Evolutionary conservation across 371 early-diverging fungal species (phyloP), one percentile per base, ranked within the genome.

Genomic region (Mortierella polycephala): DNA sequence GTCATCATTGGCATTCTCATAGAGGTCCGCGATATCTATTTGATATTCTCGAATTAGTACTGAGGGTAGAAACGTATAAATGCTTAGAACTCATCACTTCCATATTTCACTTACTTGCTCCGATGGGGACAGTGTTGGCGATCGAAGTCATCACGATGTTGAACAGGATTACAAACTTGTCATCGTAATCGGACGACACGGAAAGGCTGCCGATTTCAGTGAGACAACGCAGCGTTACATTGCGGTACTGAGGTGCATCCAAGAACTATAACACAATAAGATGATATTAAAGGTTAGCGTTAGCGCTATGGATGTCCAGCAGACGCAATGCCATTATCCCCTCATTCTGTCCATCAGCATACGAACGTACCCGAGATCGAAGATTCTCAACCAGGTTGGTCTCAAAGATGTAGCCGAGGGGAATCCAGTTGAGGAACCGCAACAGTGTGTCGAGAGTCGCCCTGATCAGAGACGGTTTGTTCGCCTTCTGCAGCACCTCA

Each of bases 381-480:
- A 98, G 86, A 39, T 91, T 91, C 58, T 92, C 94, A 41, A 99
- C 96, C 46, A 99, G 83, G 73, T 94, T 91, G 16, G 96, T 98
- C 80, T 98, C 95, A 73, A 99, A 99, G 61, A 99, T 94, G 82
- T 94, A 99, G 12, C 96, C 98, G 41, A 95, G 87, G 18, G 99
- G 99, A 71, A 99, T 95, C 96, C 99, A 99, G 84, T 93, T 96
- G 67, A 99, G 87, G 85, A 99, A 99, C 55, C 96, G 90, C 59
- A 95, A 83, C 20, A 99, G 88, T 0, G 99, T 95, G 74, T 95
- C 92, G 44, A 99, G 83, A 0, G 99, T 98, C 5, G 98, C 94
- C 64, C 86, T 88, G 62, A 99, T 92, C 65, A 99, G 87, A 30
- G 90, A 91, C 3, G 95, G 91, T 74, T 96, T 95, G 51, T 88